These are phyloP conservation scores for Macrocybe gigantea DNA, from an alignment of 768 basidiomycete species.

Conservation along the genomic window DNA sequence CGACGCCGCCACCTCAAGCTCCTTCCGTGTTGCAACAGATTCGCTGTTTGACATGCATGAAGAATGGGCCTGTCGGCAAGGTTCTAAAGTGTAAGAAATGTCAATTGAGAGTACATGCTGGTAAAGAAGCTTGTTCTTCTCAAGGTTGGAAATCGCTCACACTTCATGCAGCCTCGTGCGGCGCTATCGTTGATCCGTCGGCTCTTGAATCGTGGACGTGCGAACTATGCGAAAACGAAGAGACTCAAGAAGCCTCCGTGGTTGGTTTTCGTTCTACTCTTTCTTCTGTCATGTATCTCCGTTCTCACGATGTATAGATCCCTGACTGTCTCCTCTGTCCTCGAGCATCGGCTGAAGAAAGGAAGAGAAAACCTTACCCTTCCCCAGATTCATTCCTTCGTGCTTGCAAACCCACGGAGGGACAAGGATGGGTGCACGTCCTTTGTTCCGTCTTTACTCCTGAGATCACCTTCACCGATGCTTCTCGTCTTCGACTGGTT, in stretches of 20 bases:
- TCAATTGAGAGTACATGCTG: conserved; percentile 73
- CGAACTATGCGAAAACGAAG: conserved; percentile 83
- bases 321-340: conserved; percentile 87
- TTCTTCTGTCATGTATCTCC: neutral
- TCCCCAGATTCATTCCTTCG: conserved; percentile 63
- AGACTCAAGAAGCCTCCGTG: conserved; percentile 73
- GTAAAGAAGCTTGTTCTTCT: conserved; percentile 28
- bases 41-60: conserved; percentile 62
- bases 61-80: conserved; percentile 68
- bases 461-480: conserved; percentile 80
- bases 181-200: conserved; percentile 59
- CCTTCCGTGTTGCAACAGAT: conserved; percentile 50
- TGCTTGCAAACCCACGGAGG: conserved; percentile 86
- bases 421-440: conserved; percentile 88
- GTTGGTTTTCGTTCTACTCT: conserved; percentile 34
- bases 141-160: neutral
- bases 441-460: conserved; percentile 85
- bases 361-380: conserved; percentile 38
- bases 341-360: conserved; percentile 43
- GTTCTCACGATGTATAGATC: conserved; percentile 39
- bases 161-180: conserved; percentile 52
- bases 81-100: conserved; percentile 83
- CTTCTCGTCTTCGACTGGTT: conserved; percentile 64
- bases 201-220: conserved; percentile 76
- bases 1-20: conserved; percentile 58